Percentiles rank a stretch among this genome's conserved stretches.
Evolutionary conservation across 768 basidiomycete genomes (phyloP).

Genomic region (Pulveroboletus sp.): DNA sequence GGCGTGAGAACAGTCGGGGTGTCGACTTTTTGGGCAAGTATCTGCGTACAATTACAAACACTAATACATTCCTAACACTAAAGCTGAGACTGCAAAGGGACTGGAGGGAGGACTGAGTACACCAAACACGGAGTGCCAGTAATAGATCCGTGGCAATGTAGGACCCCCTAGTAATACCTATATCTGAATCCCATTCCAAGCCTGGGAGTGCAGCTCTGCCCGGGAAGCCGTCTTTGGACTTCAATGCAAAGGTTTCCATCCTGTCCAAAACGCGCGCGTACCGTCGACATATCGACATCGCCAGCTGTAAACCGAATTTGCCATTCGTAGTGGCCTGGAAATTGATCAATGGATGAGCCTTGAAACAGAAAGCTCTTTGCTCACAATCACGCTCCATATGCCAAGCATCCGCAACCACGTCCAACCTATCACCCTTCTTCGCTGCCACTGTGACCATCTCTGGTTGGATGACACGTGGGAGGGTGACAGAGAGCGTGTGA

Average conservation of each 20-base stretch:
- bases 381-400: conserved; percentile 56
- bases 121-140: conserved; percentile 4
- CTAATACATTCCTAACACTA: conserved; percentile 23
- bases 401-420: conserved; percentile 60
- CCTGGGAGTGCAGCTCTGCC: conserved; percentile 22
- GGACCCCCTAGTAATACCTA: conserved; percentile 17
- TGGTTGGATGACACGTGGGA: conserved; percentile 44
- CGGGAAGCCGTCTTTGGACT: conserved; percentile 31
- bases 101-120: neutral
- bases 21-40: conserved; percentile 8
- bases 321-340: conserved; percentile 58
- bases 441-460: conserved; percentile 65
- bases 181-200: conserved; percentile 30
- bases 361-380: conserved; percentile 20
- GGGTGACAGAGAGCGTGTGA: conserved; percentile 45
- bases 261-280: conserved; percentile 46
- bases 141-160: neutral
- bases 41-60: conserved; percentile 26
- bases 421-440: conserved; percentile 53
- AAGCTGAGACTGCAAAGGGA: conserved; percentile 1
- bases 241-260: conserved; percentile 46
- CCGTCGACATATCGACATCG: conserved; percentile 51
- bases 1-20: conserved; percentile 1
- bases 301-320: conserved; percentile 48
- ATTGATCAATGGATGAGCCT: conserved; percentile 3